Evolutionary conservation across 495 filamentous ascomycete species (phyloP).

Genomic region (Terfezia claveryi): DNA sequence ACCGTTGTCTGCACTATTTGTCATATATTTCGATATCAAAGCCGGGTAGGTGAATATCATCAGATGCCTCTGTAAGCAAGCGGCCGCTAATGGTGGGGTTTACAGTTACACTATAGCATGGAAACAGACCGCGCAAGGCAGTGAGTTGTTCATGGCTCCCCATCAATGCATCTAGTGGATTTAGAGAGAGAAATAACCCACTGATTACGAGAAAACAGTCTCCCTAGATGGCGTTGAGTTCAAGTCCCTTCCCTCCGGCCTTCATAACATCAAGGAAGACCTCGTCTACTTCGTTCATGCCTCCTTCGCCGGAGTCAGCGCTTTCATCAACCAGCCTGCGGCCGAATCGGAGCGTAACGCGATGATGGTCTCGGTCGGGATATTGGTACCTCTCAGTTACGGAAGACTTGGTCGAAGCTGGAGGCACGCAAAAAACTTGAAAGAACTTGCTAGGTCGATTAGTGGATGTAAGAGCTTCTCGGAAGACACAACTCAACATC

Average conservation of each 20-base stretch:
- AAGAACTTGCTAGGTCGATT: conserved; percentile 46
- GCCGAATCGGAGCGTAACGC: conserved; percentile 60
- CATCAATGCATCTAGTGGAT: conserved; percentile 4
- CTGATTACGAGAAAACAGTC: conserved; percentile 25
- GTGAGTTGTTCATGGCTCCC: conserved; percentile 20
- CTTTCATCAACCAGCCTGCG: conserved; percentile 70
- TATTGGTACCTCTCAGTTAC: conserved; percentile 65
- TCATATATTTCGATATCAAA: conserved; percentile 71
- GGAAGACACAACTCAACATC: conserved; percentile 31
- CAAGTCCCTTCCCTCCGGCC: conserved; percentile 77
- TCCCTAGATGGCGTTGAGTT: conserved; percentile 82
- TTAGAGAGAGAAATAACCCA: conserved; percentile 7
- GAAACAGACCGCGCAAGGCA: conserved; percentile 46
- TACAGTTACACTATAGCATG: conserved; percentile 60
- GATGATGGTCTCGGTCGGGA: conserved; percentile 75
- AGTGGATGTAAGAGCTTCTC: conserved; percentile 26
- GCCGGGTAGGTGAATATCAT: conserved; percentile 37
- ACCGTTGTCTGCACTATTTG: conserved; percentile 59
- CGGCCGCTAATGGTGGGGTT: conserved; percentile 6
- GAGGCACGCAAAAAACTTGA: conserved; percentile 60
- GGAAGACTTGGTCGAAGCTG: conserved; percentile 74
- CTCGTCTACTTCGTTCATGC: conserved; percentile 81
- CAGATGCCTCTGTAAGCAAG: not conserved
- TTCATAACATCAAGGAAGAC: conserved; percentile 75
- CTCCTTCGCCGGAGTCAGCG: conserved; percentile 69